Conservation (phyloP, 805 yeast genomes). For the Starmerella bacillaris region DNA sequence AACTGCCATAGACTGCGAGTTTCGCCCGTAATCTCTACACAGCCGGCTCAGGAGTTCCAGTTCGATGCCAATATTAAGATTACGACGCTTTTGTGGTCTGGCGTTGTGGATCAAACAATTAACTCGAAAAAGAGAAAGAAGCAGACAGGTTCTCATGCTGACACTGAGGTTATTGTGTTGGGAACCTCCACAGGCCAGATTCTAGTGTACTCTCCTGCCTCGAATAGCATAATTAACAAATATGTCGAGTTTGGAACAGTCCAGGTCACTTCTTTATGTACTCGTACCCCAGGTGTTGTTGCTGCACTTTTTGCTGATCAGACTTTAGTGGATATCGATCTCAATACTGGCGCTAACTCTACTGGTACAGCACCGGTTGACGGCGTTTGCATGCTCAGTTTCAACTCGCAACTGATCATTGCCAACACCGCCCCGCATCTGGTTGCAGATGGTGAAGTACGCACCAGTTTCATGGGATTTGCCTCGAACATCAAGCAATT, state of each 20-base stretch:
- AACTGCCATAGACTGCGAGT: conserved; percentile 56
- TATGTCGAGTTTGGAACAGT: conserved; percentile 4
- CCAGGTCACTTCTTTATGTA: conserved; percentile 6
- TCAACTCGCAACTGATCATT: conserved; percentile 25
- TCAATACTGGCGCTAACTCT: conserved; percentile 27
- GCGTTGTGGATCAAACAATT: not conserved
- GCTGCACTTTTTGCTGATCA: conserved; percentile 11
- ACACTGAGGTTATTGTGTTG: conserved; percentile 28
- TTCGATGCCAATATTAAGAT: conserved; percentile 36
- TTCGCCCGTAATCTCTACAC: conserved; percentile 24
- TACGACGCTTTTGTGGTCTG: conserved; percentile 36
- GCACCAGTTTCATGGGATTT: conserved; percentile 55
- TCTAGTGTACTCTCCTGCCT: conserved; percentile 48
- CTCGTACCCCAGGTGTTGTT: conserved; percentile 1
- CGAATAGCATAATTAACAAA: conserved; percentile 38
- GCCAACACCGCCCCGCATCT: conserved; percentile 53
- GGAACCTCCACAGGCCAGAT: conserved; percentile 50
- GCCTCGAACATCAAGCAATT: conserved; percentile 45
- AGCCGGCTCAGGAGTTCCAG: conserved; percentile 31
- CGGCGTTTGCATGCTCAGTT: too few species aligned
- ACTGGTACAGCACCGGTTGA: conserved; percentile 4
- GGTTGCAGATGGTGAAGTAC: conserved; percentile 28
- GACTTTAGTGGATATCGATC: conserved; percentile 43
- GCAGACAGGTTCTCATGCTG: conserved; percentile 1
- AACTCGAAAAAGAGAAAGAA: conserved; percentile 16